These are phyloP conservation scores for Aleurites moluccanus DNA, from an alignment of 441 rosid genomes.

Conservation along the genomic window DNA sequence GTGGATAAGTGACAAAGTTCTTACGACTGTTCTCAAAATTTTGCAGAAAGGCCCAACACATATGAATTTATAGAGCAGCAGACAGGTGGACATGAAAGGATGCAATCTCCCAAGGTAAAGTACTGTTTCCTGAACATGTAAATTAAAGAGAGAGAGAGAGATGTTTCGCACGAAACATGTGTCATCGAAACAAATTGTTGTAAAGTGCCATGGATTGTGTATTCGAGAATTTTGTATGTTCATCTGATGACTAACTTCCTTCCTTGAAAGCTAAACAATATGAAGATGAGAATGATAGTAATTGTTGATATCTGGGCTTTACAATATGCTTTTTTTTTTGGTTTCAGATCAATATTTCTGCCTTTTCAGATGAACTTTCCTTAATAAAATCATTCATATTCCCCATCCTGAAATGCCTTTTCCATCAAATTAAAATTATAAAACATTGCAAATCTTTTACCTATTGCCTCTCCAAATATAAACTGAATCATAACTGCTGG, in stretches of 20 bases:
- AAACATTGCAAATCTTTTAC: background rate
- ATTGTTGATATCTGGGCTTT: constrained; percentile 8
- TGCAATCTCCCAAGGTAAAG: constrained; percentile 34
- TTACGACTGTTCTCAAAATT: constrained; percentile 1
- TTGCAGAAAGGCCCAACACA: constrained; percentile 33
- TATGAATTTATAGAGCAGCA: constrained; percentile 21
- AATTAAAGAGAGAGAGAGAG: background rate
- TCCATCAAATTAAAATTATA: background rate
- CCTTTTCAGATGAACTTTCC: background rate
- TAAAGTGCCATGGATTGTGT: background rate
- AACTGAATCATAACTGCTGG: too few relatives aligned
- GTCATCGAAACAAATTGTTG: background rate
- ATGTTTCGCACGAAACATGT: background rate
- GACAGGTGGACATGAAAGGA: constrained; percentile 22
- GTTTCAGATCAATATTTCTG: background rate
- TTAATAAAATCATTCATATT: background rate
- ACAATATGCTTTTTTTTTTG: background rate
- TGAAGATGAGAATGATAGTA: constrained; percentile 7
- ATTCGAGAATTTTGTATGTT: constrained; percentile 10
- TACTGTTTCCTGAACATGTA: background rate
- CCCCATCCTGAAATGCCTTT: background rate
- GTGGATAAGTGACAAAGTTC: background rate
- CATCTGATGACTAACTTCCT: background rate
- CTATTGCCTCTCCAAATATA: background rate
- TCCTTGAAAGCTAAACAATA: background rate